Percentiles rank a stretch among this genome's conserved stretches.
phyloP scores from a whole-genome alignment of 2,329 filamentous ascomycete genomes.

The Trichoderma sp. region DNA sequence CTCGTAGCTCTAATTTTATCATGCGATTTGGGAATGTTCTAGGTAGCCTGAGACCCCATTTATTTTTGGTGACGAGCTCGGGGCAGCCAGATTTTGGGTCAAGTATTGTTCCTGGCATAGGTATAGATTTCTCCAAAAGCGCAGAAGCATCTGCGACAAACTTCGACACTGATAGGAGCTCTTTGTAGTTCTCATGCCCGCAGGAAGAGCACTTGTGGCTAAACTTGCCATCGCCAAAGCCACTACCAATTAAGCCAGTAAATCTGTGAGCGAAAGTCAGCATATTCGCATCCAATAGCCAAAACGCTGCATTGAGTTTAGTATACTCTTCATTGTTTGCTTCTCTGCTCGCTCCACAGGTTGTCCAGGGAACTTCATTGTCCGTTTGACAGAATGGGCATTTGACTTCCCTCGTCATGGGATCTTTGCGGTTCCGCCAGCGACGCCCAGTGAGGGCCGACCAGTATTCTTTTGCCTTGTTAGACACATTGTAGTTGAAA shows the following conservation, averaged over 20 bases:
- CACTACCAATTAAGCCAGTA: conserved; percentile 47
- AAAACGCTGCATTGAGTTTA: background rate
- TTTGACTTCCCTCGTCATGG: conserved; percentile 49
- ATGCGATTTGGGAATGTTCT: conserved; percentile 63
- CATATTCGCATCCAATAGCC: background rate
- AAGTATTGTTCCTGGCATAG: conserved; percentile 72
- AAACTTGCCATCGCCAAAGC: conserved; percentile 64
- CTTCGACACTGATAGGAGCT: conserved; percentile 63
- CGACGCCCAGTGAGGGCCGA: conserved; percentile 49
- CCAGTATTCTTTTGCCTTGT: conserved; percentile 53
- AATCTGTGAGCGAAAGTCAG: background rate
- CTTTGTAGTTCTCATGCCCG: conserved; percentile 54
- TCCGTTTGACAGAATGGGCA: conserved; percentile 58
- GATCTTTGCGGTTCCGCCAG: conserved; percentile 65
- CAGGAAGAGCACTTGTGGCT: conserved; percentile 55
- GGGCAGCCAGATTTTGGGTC: conserved; percentile 57
- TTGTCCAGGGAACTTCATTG: conserved; percentile 63
- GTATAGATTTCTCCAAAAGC: conserved; percentile 35
- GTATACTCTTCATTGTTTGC: conserved; percentile 9
- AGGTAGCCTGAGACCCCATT: conserved; percentile 33
- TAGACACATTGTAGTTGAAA: conserved; percentile 59
- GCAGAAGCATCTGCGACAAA: conserved; percentile 50
- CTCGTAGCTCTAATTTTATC: conserved; percentile 52
- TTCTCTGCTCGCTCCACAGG: conserved; percentile 44
- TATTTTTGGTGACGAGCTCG: conserved; percentile 35